Percentiles rank a stretch among this genome's conserved stretches.
Evolutionary conservation across 2,329 filamentous ascomycete species (phyloP).

Genomic region (Zelopaecilomyces penicillatus): DNA sequence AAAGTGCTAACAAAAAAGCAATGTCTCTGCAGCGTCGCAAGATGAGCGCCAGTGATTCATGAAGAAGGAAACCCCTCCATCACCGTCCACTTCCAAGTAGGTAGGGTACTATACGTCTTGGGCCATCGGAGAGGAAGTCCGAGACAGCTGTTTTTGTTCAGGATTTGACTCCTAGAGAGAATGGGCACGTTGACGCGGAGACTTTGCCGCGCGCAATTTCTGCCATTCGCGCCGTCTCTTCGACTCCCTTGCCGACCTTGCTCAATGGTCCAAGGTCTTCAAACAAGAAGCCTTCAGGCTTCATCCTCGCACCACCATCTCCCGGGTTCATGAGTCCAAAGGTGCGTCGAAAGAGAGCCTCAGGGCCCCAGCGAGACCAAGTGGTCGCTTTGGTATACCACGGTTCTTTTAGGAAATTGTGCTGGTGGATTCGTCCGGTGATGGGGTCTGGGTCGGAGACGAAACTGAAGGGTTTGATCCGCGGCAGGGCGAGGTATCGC

Average conservation of each 20-base stretch:
- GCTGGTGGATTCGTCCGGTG: constrained; percentile 42
- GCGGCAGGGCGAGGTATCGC: constrained; percentile 52
- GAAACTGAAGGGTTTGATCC: constrained; percentile 32
- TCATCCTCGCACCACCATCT: constrained; percentile 26
- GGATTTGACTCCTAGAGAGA: constrained; percentile 7
- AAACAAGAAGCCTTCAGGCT: constrained; percentile 44
- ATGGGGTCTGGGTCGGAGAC: constrained; percentile 42
- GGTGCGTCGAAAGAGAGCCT: constrained; percentile 38
- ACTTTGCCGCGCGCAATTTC: constrained; percentile 22
- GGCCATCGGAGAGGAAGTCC: too few relatives aligned
- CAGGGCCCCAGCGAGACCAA: constrained; percentile 55
- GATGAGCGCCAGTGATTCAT: too few relatives aligned
- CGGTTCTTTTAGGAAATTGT: constrained; percentile 51
- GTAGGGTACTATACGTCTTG: too few relatives aligned
- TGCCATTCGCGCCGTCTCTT: constrained; percentile 26
- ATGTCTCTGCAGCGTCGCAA: too few relatives aligned
- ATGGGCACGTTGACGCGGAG: constrained; percentile 37
- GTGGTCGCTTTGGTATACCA: constrained; percentile 54
- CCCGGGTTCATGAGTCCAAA: constrained; percentile 39
- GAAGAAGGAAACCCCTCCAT: too few relatives aligned
- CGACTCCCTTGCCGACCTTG: constrained; percentile 43
- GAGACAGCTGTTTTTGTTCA: background rate
- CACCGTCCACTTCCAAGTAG: too few relatives aligned
- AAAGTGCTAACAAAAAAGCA: too few relatives aligned
- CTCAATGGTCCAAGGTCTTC: constrained; percentile 54